A percentile compares a stretch with the other conserved stretches of the same genome.
Evolutionary conservation across 768 basidiomycete species (phyloP).

Genomic region (Boletus rex-veris): DNA sequence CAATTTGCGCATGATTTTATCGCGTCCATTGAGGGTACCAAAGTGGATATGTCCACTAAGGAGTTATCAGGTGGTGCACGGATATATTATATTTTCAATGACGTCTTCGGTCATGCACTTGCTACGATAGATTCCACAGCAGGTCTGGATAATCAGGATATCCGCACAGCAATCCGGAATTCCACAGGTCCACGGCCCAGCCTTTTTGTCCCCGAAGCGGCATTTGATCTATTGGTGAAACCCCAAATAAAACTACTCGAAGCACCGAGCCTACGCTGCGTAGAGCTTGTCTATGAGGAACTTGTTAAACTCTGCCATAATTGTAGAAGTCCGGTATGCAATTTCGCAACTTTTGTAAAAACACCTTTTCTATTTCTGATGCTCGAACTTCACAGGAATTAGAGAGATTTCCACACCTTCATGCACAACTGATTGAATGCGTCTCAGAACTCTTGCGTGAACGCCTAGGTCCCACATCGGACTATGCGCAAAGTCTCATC

Average conservation of each 20-base stretch:
- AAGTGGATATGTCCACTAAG: slow-evolving; percentile 94
- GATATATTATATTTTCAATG: slow-evolving; percentile 99
- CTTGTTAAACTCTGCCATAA: slow-evolving; percentile 99
- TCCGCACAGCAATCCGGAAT: slow-evolving; percentile 96
- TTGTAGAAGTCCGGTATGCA: slow-evolving; percentile 82
- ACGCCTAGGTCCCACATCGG: slow-evolving; percentile 91
- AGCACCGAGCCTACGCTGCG: slow-evolving; percentile 90
- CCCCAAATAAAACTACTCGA: slow-evolving; percentile 97
- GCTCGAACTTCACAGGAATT: slow-evolving; percentile 59
- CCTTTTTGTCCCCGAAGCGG: slow-evolving; percentile 94
- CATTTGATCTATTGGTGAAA: slow-evolving; percentile 95
- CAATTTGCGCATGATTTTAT: slow-evolving; percentile 97
- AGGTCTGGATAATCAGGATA: slow-evolving; percentile 91
- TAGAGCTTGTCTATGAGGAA: slow-evolving; percentile 98
- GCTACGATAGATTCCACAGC: slow-evolving; percentile 85
- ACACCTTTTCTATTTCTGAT: slow-evolving; percentile 12
- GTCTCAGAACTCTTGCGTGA: slow-evolving; percentile 96
- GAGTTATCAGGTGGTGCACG: slow-evolving; percentile 97
- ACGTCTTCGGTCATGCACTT: slow-evolving; percentile 92
- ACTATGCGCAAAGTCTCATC: slow-evolving; percentile 95
- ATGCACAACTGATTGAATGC: slow-evolving; percentile 91
- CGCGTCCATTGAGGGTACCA: slow-evolving; percentile 95
- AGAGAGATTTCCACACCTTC: slow-evolving; percentile 90
- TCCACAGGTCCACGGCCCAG: slow-evolving; percentile 96
- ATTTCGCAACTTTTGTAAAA: neutral